phyloP scores from a whole-genome alignment of 164 flowering plant genomes.

The Liriodendron chinense region DNA sequence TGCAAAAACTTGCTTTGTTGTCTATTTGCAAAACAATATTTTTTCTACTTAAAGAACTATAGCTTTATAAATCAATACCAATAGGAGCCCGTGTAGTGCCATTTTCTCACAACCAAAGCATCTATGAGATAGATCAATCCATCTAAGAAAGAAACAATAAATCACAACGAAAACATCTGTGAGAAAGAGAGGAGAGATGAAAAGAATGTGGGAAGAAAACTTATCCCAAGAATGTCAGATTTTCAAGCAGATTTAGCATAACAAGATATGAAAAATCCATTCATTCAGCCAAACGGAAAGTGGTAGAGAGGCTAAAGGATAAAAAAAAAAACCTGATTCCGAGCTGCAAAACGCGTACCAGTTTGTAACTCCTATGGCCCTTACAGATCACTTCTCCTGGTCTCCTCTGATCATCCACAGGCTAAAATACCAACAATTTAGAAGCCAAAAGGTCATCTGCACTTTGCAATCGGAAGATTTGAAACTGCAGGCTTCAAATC shows the following conservation, averaged over 20 bases:
- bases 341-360: constrained; percentile 13
- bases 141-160: too few species aligned
- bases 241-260: background rate
- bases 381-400: constrained; percentile 11
- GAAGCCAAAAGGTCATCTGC: background rate
- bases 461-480: background rate
- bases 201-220: too few species aligned
- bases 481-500: background rate
- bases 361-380: constrained; percentile 4
- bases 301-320: background rate
- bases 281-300: background rate
- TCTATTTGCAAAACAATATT: constrained; percentile 78
- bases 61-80: constrained; percentile 63
- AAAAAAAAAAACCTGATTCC: constrained; percentile 9
- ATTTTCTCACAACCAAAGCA: too few species aligned
- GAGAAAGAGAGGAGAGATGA: too few species aligned
- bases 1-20: constrained; percentile 86
- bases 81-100: constrained; percentile 98
- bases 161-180: too few species aligned
- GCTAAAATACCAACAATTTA: background rate
- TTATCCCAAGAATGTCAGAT: too few species aligned
- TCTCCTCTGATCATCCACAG: background rate
- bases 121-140: too few species aligned
- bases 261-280: background rate
- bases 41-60: constrained; percentile 68